Conservation (phyloP, 2,329 filamentous ascomycete genomes). For the Sporothrix pallida region DNA sequence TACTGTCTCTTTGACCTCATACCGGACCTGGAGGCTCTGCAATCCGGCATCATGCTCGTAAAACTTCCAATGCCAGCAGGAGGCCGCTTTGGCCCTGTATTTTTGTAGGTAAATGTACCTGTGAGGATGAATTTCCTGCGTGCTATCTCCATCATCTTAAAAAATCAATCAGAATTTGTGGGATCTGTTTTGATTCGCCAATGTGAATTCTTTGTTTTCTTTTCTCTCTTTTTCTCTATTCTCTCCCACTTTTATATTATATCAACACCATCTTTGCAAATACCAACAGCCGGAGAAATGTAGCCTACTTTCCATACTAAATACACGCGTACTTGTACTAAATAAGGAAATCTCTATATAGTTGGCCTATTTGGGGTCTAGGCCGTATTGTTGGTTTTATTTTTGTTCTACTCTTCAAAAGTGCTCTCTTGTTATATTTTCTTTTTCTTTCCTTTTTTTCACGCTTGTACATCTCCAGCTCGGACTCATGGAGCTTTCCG, state of each 20-base stretch:
- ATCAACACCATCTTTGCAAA: background rate
- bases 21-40: slow-evolving; percentile 4
- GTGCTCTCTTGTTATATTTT: too few relatives aligned
- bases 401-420: too few relatives aligned
- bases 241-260: background rate
- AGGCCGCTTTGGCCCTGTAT: slow-evolving; percentile 7
- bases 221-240: background rate
- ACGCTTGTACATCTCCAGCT: background rate
- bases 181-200: background rate
- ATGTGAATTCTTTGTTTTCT: background rate
- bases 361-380: background rate
- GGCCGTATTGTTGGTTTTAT: too few relatives aligned
- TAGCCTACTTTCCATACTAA: slow-evolving; percentile 10
- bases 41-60: slow-evolving; percentile 17
- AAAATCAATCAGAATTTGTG: background rate
- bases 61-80: slow-evolving; percentile 13
- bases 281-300: slow-evolving; percentile 11
- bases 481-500: background rate
- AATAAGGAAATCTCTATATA: background rate
- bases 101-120: background rate
- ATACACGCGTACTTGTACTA: background rate
- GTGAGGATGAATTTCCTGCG: background rate
- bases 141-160: background rate
- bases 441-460: background rate
- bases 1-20: slow-evolving; percentile 12